phyloP scores from a whole-genome alignment of 169 alveolate genomes.

The Eimeria tenella region DNA sequence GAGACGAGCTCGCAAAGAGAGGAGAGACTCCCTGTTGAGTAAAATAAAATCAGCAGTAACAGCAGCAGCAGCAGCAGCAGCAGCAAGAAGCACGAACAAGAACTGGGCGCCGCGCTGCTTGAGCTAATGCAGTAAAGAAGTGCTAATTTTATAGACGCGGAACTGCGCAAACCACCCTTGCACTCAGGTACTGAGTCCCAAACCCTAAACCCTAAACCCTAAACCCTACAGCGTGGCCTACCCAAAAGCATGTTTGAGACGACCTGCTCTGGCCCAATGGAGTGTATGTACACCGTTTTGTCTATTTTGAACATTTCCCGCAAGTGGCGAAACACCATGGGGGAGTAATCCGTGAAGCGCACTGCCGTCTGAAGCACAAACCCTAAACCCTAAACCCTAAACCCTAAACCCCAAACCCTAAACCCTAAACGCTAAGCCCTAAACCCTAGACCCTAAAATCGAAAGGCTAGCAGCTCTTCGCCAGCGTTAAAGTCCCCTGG shows the following conservation, averaged over 20 bases:
- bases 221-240: neutral
- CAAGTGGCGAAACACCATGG: conserved; percentile 15
- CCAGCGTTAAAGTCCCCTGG: no score
- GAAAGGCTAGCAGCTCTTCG: no score
- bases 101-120: no score
- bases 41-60: neutral
- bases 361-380: neutral
- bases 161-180: no score
- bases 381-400: neutral
- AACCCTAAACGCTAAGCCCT: neutral
- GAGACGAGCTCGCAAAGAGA: conserved; percentile 94
- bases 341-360: conserved; percentile 9
- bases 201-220: no score
- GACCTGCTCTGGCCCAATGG: conserved; percentile 21
- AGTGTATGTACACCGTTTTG: conserved; percentile 10
- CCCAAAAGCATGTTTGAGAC: neutral
- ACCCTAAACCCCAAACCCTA: conserved; percentile 10
- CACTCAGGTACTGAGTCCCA: no score
- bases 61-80: conserved; percentile 26
- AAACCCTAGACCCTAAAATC: neutral
- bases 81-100: no score
- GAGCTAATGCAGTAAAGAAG: no score
- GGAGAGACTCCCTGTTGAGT: conserved; percentile 94
- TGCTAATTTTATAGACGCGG: no score
- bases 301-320: conserved; percentile 9